Evolutionary conservation across 2,329 filamentous ascomycete genomes (phyloP), one percentile per base, ranked within the genome.

Genomic region (Aureobasidium sp.): DNA sequence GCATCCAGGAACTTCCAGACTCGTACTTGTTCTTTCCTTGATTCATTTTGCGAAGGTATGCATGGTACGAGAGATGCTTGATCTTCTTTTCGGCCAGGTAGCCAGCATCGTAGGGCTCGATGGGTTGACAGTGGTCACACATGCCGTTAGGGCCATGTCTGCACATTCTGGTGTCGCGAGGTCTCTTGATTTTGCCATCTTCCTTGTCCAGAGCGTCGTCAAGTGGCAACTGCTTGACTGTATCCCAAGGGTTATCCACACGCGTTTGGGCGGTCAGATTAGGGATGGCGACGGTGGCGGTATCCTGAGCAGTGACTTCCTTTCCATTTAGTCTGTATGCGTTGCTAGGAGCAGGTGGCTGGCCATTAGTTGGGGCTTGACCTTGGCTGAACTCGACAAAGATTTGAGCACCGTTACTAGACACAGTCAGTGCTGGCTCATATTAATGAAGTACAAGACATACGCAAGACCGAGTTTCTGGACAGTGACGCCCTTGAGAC

Each of bases 81-180:
- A 99, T 97, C 82, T 97, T 97, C 81, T 93, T 95, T 69, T 99
- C 93, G 34, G 85, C 84, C 20, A 99, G 82, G 70, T 97, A 97
- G 62, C 86, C 86, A n/a, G 88, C 75, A 71, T 95, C 87, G 75
- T 96, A 99, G 0, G 94, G 94, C 71, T 99, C 94, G 56, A 97
- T 78, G 0, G 95, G 95, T 85, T 96, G 96, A 78, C 94, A 99
- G 77, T 97, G 95, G 77, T 99, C 94, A 76, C 94, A 99, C 94
- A 99, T 99, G 73, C 94, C 94, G 77, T 96, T 97, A 57, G 89
- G 87, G 1, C 93, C 93, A 74, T 99, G 94, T 65, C 90, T 87
- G 78, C 94, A 99, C 92, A 99, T 94, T 72, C 89, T 90, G 63
- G 77, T 74, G 73, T 96, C 90, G 63, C 82, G 82, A 65, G 83